These are phyloP conservation scores for Populus davidiana DNA, from an alignment of 345 rosid species.

Conservation along the genomic window DNA sequence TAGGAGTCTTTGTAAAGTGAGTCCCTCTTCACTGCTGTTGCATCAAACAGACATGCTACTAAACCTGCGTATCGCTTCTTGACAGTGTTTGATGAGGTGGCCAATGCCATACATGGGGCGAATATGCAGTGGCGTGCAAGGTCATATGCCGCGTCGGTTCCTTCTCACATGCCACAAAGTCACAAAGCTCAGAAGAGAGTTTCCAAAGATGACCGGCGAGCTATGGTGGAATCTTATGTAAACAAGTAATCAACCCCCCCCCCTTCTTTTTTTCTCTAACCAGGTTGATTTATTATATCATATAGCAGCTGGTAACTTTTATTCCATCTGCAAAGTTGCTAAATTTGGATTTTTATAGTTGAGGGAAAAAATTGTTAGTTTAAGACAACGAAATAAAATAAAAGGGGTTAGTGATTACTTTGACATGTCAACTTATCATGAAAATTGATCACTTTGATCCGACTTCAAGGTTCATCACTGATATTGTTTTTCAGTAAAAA, in stretches of 20 bases:
- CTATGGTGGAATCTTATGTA: constrained; percentile 42
- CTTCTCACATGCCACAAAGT: constrained; percentile 30
- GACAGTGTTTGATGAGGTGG: constrained; percentile 16
- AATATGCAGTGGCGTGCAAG: constrained; percentile 28
- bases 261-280: not conserved
- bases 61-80: not conserved
- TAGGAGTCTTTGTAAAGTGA: not conserved
- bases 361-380: no score
- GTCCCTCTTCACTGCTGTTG: not conserved
- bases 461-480: no score
- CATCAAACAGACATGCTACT: not conserved
- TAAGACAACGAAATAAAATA: no score
- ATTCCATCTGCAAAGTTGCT: no score
- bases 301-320: not conserved
- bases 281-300: no score
- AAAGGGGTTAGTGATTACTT: no score
- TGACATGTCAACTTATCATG: no score
- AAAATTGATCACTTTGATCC: no score
- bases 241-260: constrained; percentile 17
- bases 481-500: no score
- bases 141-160: constrained; percentile 38
- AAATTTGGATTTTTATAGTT: no score
- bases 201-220: constrained; percentile 40
- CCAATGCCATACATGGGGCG: constrained; percentile 1
- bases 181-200: constrained; percentile 18